These are phyloP conservation scores for Pyrus hybrid DNA, from an alignment of 331 rosid species.

Conservation along the genomic window DNA sequence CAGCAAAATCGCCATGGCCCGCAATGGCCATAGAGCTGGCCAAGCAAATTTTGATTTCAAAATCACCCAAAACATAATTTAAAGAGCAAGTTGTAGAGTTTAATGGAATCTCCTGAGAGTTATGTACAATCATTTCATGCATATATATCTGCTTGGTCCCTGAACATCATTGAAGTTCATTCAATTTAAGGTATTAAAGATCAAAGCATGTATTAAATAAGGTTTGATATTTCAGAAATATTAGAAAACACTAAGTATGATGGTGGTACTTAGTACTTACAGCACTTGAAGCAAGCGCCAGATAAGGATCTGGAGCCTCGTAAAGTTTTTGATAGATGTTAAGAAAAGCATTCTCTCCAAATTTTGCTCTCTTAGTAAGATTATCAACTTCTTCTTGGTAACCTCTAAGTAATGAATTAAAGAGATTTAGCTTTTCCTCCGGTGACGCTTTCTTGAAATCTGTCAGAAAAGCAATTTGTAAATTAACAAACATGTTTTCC, in stretches of 20 bases:
- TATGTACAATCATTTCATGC: too few relatives aligned
- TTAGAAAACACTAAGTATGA: conserved; percentile 7
- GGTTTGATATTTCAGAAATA: neutral
- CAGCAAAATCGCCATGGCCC: too few relatives aligned
- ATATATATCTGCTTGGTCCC: too few relatives aligned
- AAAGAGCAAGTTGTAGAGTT: too few relatives aligned
- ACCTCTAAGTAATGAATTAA: conserved; percentile 74
- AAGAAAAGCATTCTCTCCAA: conserved; percentile 98
- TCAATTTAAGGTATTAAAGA: neutral
- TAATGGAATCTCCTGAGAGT: too few relatives aligned
- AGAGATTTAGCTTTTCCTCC: conserved; percentile 69
- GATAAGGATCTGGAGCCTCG: conserved; percentile 99
- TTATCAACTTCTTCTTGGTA: conserved; percentile 98
- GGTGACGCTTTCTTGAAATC: conserved; percentile 84
- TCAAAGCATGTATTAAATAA: neutral
- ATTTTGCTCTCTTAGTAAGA: conserved; percentile 89
- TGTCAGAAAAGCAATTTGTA: conserved; percentile 19
- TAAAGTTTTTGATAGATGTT: conserved; percentile 90
- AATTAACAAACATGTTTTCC: neutral
- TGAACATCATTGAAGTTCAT: neutral
- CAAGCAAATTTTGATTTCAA: too few relatives aligned
- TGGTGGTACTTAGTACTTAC: conserved; percentile 39
- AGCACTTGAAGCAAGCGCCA: conserved; percentile 80
- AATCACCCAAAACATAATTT: too few relatives aligned
- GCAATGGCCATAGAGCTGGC: too few relatives aligned